Conservation (phyloP, 1,284 basidiomycete genomes). For the Puccinia horiana region DNA sequence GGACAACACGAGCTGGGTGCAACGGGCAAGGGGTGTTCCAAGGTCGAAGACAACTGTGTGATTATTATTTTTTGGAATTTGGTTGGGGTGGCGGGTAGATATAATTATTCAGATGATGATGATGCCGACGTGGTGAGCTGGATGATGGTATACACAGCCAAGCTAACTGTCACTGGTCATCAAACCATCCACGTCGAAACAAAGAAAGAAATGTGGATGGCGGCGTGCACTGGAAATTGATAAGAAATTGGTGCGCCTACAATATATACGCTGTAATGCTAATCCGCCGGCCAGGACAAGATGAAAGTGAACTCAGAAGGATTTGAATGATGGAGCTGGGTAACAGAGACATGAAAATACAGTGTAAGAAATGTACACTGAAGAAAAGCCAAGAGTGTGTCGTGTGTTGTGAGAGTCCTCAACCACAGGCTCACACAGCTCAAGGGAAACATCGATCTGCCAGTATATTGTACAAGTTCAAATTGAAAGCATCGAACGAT, state of each 20-base stretch:
- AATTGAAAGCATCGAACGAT: background rate
- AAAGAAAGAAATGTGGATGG: background rate
- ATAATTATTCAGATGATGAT: no score
- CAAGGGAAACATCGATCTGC: background rate
- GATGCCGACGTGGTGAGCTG: background rate
- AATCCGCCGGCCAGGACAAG: background rate
- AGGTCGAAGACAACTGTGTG: slow-evolving; percentile 12
- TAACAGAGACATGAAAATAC: background rate
- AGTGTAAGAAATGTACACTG: background rate
- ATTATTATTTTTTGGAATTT: background rate
- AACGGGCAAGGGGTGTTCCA: slow-evolving; percentile 2
- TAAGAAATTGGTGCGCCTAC: background rate
- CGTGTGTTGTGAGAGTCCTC: no score
- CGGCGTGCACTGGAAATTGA: background rate
- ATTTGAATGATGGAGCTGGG: background rate
- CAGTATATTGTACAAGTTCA: background rate
- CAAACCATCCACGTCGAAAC: background rate
- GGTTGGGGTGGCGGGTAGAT: slow-evolving; percentile 11
- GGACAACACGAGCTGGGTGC: background rate
- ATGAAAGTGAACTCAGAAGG: background rate
- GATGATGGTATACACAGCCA: no score
- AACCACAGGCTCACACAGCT: background rate
- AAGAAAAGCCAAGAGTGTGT: no score
- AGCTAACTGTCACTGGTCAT: background rate
- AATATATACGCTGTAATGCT: no score